These are phyloP conservation scores for Astragalus membranaceus DNA, from an alignment of 306 rosid genomes.

Conservation along the genomic window DNA sequence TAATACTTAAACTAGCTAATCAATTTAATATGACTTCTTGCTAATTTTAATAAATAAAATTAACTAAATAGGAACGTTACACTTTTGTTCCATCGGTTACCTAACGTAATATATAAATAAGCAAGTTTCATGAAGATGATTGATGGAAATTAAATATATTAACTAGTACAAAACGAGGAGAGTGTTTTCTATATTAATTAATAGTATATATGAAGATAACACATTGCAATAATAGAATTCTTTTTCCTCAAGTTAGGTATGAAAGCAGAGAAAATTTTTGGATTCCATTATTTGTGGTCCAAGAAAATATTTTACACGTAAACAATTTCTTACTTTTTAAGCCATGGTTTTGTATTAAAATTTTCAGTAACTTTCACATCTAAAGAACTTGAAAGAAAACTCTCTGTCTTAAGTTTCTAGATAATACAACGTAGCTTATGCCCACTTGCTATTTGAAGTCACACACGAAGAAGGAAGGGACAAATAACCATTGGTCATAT, in stretches of 20 bases:
- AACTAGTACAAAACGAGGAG: too few relatives aligned
- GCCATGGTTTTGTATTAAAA: not conserved
- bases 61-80: too few relatives aligned
- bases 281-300: conserved; percentile 32
- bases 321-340: not conserved
- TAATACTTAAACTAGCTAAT: too few relatives aligned
- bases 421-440: not conserved
- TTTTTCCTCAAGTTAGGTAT: conserved; percentile 21
- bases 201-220: too few relatives aligned
- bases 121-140: too few relatives aligned
- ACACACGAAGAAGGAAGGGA: not conserved
- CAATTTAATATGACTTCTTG: too few relatives aligned
- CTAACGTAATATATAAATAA: too few relatives aligned
- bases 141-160: too few relatives aligned
- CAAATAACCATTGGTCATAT: not conserved
- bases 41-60: too few relatives aligned
- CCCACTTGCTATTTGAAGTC: not conserved
- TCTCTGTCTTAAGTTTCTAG: conserved; percentile 26
- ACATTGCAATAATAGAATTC: not conserved
- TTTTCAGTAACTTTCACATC: conserved; percentile 7
- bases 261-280: conserved; percentile 6
- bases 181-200: too few relatives aligned
- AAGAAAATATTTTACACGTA: conserved; percentile 16
- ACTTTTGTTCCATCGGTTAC: too few relatives aligned
- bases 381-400: not conserved